These are phyloP conservation scores for Coniella lustricola DNA, from an alignment of 2,329 filamentous ascomycete genomes.

Conservation along the genomic window DNA sequence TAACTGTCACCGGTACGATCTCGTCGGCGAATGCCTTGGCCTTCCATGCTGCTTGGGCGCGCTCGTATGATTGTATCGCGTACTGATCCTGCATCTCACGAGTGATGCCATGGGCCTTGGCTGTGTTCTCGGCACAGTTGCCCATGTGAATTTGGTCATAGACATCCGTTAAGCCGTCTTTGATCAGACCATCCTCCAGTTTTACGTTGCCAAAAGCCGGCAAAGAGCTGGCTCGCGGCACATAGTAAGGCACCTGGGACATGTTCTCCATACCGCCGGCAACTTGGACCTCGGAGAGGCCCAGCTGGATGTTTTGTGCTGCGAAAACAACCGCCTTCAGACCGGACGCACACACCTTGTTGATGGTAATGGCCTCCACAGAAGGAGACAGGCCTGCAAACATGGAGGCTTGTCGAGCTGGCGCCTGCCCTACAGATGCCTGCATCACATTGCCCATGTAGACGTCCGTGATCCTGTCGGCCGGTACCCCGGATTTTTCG, in stretches of 20 bases:
- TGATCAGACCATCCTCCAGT: slow-evolving; percentile 86
- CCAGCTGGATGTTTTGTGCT: slow-evolving; percentile 90
- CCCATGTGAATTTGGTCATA: slow-evolving; percentile 99
- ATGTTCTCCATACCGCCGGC: slow-evolving; percentile 99
- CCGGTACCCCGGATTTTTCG: slow-evolving; percentile 75
- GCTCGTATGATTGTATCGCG: slow-evolving; percentile 80
- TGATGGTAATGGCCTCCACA: slow-evolving; percentile 86
- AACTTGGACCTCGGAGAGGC: slow-evolving; percentile 78
- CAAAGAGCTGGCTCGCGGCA: slow-evolving; percentile 72
- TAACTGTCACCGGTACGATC: slow-evolving; percentile 80
- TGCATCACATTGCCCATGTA: slow-evolving; percentile 97
- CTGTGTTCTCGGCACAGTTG: slow-evolving; percentile 90
- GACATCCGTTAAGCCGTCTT: slow-evolving; percentile 92
- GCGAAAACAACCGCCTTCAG: slow-evolving; percentile 87
- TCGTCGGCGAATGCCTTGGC: slow-evolving; percentile 79
- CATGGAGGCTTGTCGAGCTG: slow-evolving; percentile 82
- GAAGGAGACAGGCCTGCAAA: slow-evolving; percentile 77
- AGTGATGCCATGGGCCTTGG: slow-evolving; percentile 75
- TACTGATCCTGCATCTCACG: slow-evolving; percentile 87
- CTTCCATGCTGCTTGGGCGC: slow-evolving; percentile 86
- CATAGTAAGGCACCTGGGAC: slow-evolving; percentile 87
- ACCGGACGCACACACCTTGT: slow-evolving; percentile 96
- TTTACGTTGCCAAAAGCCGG: slow-evolving; percentile 82
- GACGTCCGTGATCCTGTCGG: slow-evolving; percentile 77
- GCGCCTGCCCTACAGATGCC: slow-evolving; percentile 77